Base-by-base conservation (phyloP, 495 filamentous ascomycete genomes). In the Aspergillus carlsbadensis region DNA sequence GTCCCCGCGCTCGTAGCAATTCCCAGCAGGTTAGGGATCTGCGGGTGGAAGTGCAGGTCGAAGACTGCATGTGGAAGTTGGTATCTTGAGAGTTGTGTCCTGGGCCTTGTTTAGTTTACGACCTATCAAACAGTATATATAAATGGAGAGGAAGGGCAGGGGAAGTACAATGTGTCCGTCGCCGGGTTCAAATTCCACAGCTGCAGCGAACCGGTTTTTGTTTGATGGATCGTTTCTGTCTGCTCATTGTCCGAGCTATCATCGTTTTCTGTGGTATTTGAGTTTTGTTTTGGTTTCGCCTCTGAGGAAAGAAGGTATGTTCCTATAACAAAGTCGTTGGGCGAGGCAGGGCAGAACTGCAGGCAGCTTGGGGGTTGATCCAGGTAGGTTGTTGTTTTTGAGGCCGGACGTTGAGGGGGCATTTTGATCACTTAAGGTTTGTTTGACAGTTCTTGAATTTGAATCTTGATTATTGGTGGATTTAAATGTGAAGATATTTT, bases 291-390 rank as follows among this genome's bases (percentile, higher is more conserved):
- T 70, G 7, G 55, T 66, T 51, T 81, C 78, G 26, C 8, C 26
- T 29, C 26, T 8, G 26, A 29, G 50, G 90, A 79, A 22, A 97
- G 77, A 43, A 86, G 74, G 69, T 98, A 98, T 1, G 94, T 96
- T 18, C 94, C 94, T 36, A 96, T 79, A 1, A 96, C 70, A 60
- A 96, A 86, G 60, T 84, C 84, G 8, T 86, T 74, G 6, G 84
- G 82, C 35, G 83, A 62, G 5, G 69, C 64, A 0, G 87, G 88
- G 51, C 84, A 88, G 67, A 96, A 93, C 58, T 92, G 87, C 13
- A 96, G 75, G 67, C 91, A 96, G 66, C 90, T 91, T 2, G 92
- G 92, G 10, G 90, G 92, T 24, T 80, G 70, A 50, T 83, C 75
- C 14, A 82, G 61, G 55, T 70, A 73, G 42, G 74, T 60, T 2